A percentile compares a stretch with the other conserved stretches of the same genome.
phyloP scores from a whole-genome alignment of 2,329 filamentous ascomycete genomes.

The Diplodia intermedia region DNA sequence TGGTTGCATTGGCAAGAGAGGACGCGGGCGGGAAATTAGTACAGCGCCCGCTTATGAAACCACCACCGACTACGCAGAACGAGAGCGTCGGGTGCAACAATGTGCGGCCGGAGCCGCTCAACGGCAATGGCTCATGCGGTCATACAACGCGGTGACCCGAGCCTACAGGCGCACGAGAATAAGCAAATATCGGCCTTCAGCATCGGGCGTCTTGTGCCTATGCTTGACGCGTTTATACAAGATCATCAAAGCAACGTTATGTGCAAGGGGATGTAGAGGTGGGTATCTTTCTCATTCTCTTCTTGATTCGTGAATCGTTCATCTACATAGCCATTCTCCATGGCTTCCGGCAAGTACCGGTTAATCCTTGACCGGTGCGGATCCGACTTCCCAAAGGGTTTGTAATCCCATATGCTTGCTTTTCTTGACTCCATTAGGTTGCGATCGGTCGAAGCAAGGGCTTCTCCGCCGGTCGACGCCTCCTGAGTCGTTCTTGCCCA shows the following conservation, averaged over 20 bases:
- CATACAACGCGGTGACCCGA: neutral
- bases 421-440: neutral
- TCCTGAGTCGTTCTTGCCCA: neutral
- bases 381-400: neutral
- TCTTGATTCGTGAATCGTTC: conserved; percentile 20
- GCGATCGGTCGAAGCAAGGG: neutral
- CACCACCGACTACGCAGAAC: neutral
- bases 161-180: neutral
- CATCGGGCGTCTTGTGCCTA: neutral
- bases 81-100: neutral
- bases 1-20: neutral
- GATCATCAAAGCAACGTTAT: neutral
- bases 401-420: neutral
- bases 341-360: neutral
- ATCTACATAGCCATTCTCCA: neutral
- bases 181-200: neutral
- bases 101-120: neutral
- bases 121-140: neutral
- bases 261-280: neutral
- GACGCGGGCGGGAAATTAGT: neutral
- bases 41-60: neutral
- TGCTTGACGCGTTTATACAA: neutral
- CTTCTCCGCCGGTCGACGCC: neutral
- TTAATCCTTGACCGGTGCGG: conserved; percentile 16
- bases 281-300: conserved; percentile 12